A percentile compares a stretch with the other conserved stretches of the same genome.
These are phyloP conservation scores for Cercospora nicotianae DNA, from an alignment of 2,329 filamentous ascomycete genomes.

Conservation along the genomic window DNA sequence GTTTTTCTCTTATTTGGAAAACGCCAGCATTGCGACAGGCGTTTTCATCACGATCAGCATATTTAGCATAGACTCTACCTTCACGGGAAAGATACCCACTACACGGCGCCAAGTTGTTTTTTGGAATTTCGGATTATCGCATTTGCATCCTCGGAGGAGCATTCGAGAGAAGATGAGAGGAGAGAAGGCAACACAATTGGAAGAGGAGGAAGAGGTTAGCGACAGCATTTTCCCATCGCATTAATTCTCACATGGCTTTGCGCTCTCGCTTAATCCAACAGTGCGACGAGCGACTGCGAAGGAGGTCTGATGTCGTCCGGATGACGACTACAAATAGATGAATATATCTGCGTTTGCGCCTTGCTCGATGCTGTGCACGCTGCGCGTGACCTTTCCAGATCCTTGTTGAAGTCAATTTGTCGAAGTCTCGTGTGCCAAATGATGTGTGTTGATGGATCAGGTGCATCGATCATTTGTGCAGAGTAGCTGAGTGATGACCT, in stretches of 20 bases:
- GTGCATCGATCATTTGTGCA: background rate
- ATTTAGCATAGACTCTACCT: constrained; percentile 29
- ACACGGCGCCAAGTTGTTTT: constrained; percentile 1
- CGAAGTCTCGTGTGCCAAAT: background rate
- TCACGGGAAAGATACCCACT: constrained; percentile 24
- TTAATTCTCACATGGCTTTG: background rate
- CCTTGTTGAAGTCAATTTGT: constrained; percentile 4
- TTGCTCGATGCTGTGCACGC: background rate
- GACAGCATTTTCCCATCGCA: background rate
- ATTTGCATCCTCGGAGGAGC: background rate
- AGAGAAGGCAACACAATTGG: background rate
- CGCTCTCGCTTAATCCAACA: background rate
- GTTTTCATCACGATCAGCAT: constrained; percentile 19
- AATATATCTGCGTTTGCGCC: constrained; percentile 4
- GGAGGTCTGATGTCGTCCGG: constrained; percentile 3
- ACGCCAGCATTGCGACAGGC: constrained; percentile 27
- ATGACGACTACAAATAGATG: constrained; percentile 3
- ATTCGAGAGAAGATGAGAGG: background rate
- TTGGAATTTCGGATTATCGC: background rate
- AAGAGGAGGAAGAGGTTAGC: background rate
- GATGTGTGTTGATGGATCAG: background rate
- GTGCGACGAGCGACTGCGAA: background rate
- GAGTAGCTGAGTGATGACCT: background rate
- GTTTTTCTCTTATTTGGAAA: constrained; percentile 20
- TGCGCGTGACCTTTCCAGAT: background rate